Evolutionary conservation across 208 protist genomes (phyloP), one percentile per base, ranked within the genome.

Genomic region (Leishmania turanica): DNA sequence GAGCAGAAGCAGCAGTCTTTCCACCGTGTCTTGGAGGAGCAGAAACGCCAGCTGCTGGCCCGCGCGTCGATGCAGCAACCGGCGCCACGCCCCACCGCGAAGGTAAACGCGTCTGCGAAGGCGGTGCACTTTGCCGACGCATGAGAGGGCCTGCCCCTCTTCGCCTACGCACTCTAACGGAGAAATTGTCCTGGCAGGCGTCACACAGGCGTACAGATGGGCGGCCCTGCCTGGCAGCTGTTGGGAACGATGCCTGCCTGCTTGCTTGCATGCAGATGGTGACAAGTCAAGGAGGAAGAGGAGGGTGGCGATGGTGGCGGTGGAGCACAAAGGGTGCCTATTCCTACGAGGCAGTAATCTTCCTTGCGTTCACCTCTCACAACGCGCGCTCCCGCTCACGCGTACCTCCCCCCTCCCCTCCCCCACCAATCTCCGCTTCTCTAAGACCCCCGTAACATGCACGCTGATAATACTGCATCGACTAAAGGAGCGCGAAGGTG

Each of bases 21-120:
- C 75, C 78, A 88, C 54, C 91, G 92, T 42, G 86, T 98, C n/a
- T 79, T 98, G 72, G 86, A 91, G 79, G 88, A 96, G 86, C 93
- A 96, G 89, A 94, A 93, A 87, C 81, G 80, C 17, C 92, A 95
- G 85, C 84, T 97, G 75, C 72, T 93, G n/a, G 89, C 88, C n/a
- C 84, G 82, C 27, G 88, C 89, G 49, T 51, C 84, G 58, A 58
- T 91, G 90, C 78, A 81, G 73, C 72, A 72, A 2, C 58, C 64
- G 54, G 15, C 65, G n/a, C 66, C 73, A 40, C 62, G 79, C 31
- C 6, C 75, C 42, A 21, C 68, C 71, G 31, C 66, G 65, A 75
- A 66, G 70, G 66, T 77, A 3, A 60, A 65, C 1, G 54, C 77
- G 24, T 31, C 79, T 6, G 75, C 75, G 17, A 96, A 96, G 89